These are phyloP conservation scores for Globisporangium uncinulatum DNA, from an alignment of 352 stramenopile species.

Conservation along the genomic window DNA sequence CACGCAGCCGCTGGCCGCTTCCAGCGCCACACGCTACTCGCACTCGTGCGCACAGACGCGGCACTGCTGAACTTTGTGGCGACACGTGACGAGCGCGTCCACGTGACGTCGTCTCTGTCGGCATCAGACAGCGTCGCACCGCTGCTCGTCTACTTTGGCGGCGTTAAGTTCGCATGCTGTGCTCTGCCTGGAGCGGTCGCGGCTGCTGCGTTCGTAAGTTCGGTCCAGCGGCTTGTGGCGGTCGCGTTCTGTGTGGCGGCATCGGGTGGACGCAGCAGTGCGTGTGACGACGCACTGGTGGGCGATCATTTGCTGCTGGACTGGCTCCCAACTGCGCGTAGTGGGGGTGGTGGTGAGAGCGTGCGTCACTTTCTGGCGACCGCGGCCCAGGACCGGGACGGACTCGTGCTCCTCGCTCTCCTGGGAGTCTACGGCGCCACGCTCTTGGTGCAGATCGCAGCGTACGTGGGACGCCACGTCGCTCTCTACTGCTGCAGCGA, in stretches of 20 bases:
- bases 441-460: slow-evolving; percentile 42
- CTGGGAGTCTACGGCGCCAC: slow-evolving; percentile 47
- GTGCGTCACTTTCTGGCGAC: slow-evolving; percentile 7
- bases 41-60: slow-evolving; percentile 36
- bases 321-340: no score
- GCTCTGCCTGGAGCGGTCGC: slow-evolving; percentile 35
- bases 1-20: slow-evolving; percentile 9
- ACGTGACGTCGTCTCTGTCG: slow-evolving; percentile 38
- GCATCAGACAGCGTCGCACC: slow-evolving; percentile 19
- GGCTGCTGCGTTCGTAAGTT: slow-evolving; percentile 37
- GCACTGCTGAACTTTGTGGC: slow-evolving; percentile 61
- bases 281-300: slow-evolving; percentile 3
- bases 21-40: slow-evolving; percentile 25
- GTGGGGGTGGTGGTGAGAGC: not conserved
- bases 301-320: not conserved
- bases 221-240: slow-evolving; percentile 27
- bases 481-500: slow-evolving; percentile 73
- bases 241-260: slow-evolving; percentile 16
- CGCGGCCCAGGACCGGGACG: slow-evolving; percentile 24
- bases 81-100: slow-evolving; percentile 30
- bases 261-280: not conserved
- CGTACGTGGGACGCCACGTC: slow-evolving; percentile 50
- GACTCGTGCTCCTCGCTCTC: slow-evolving; percentile 35
- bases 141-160: slow-evolving; percentile 47
- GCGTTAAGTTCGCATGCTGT: slow-evolving; percentile 47